phyloP scores from a whole-genome alignment of 1,284 basidiomycete species.

The Ustilago xerochloae region DNA sequence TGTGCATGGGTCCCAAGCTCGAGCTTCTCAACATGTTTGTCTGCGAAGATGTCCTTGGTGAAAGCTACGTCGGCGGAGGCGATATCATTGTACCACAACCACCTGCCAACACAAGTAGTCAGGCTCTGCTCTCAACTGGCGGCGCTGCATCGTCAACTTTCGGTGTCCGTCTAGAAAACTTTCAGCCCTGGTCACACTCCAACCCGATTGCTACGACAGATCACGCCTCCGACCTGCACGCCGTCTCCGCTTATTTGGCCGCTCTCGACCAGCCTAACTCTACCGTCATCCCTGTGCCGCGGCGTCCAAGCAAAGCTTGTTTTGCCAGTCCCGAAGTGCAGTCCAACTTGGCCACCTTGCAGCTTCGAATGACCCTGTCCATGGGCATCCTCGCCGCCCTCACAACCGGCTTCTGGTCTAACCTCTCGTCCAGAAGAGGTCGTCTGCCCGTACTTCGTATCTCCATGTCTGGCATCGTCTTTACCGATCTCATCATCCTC shows the following conservation, averaged over 20 bases:
- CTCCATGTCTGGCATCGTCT: constrained; percentile 77
- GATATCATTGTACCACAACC: constrained; percentile 21
- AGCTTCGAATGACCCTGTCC: constrained; percentile 74
- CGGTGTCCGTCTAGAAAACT: constrained; percentile 1
- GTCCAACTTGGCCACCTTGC: constrained; percentile 47
- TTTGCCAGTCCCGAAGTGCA: constrained; percentile 50
- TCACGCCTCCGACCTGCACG: neutral
- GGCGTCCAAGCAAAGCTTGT: constrained; percentile 47
- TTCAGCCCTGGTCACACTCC: constrained; percentile 28
- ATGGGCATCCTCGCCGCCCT: constrained; percentile 85
- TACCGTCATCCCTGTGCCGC: constrained; percentile 30
- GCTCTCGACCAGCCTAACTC: constrained; percentile 29
- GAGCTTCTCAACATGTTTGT: constrained; percentile 62
- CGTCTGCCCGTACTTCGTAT: constrained; percentile 80
- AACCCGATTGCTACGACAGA: neutral
- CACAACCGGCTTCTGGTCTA: constrained; percentile 89
- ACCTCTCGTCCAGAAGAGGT: constrained; percentile 81
- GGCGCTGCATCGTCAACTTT: neutral
- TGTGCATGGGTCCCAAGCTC: constrained; percentile 60
- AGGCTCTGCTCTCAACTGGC: neutral
- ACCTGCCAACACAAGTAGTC: constrained; percentile 1
- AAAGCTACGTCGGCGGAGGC: constrained; percentile 27
- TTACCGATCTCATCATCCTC: constrained; percentile 74
- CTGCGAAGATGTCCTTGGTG: constrained; percentile 55
- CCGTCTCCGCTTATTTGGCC: constrained; percentile 18